Base-by-base conservation (phyloP, 1,139 yeast species). In the Debaryomyces coudertii region DNA sequence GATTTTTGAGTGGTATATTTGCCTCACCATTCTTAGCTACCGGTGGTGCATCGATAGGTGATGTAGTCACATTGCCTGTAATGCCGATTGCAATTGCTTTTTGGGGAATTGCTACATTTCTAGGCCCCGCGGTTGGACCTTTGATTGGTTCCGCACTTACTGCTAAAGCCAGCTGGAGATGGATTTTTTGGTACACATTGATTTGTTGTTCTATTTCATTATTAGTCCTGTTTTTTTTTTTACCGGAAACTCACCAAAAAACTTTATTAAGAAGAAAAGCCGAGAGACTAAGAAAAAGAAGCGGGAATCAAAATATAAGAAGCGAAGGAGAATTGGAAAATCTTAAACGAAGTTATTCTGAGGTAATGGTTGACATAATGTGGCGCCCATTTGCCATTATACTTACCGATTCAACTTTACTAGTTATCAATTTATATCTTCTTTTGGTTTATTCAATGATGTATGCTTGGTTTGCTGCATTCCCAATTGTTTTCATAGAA, bases 231-330 rank as follows among this genome's bases (percentile, higher is more conserved):
- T 36, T 61, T 3, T 57, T 69, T 37, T 58, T 72, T 36, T 61
- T 81, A 30, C 83, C 84, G 0, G 87, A 83, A 60, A 77, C 86
- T 6, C 75, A 67, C 38, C 72, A 60, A 15, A 68, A 68, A 29
- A 73, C 79, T 2, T 58, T 83, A 18, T 62, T 82, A 7, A 60
- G 69, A 42, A 65, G 81, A 43, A 68, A 74, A 50, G 85, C 85
- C 0, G 49, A 58, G 24, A 61, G 81, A 47, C 62, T 80, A 44
- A 67, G 85, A 54, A 63, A 63, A 37, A 46, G 63, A 8, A 79
- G 85, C 7, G 80, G 80, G 2, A 67, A 60, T 50, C 46, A 60
- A 58, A 66, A 62, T 14, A 67, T 73, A 38, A 74, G 66, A 46
- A 63, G 77, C 30, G 66, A 67, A 27, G 63, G 84, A 62, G 62